Evolutionary conservation across 2,329 filamentous ascomycete genomes (phyloP).

Genomic region (Sarocladium brachiariae): DNA sequence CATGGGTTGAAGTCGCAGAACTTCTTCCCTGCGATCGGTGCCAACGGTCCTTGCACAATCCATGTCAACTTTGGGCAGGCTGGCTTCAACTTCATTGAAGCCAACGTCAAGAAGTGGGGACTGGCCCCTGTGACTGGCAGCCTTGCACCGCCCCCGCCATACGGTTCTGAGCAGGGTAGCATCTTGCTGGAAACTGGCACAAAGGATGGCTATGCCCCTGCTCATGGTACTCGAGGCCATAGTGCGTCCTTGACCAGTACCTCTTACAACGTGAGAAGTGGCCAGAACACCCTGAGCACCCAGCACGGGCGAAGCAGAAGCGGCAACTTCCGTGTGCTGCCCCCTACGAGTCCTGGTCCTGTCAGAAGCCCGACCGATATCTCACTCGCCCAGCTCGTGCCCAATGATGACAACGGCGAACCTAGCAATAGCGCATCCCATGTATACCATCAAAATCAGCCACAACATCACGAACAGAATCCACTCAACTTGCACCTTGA

Average conservation of each 20-base stretch:
- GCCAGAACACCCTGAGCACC: slow-evolving; percentile 38
- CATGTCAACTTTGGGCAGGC: slow-evolving; percentile 98
- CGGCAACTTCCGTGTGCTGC: slow-evolving; percentile 67
- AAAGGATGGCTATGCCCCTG: slow-evolving; percentile 49
- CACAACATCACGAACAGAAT: slow-evolving; percentile 28
- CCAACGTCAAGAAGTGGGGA: slow-evolving; percentile 99
- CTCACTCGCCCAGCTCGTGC: slow-evolving; percentile 79
- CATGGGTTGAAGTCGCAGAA: slow-evolving; percentile 93
- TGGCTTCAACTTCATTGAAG: slow-evolving; percentile 98
- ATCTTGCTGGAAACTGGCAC: slow-evolving; percentile 84
- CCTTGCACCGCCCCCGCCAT: slow-evolving; percentile 88
- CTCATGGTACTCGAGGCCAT: slow-evolving; percentile 32
- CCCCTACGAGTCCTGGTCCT: slow-evolving; percentile 81
- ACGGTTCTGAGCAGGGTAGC: slow-evolving; percentile 93
- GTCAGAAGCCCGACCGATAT: slow-evolving; percentile 92
- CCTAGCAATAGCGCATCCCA: slow-evolving; percentile 22
- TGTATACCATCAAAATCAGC: slow-evolving; percentile 12
- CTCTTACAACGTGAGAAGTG: slow-evolving; percentile 33
- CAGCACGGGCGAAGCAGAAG: slow-evolving; percentile 69
- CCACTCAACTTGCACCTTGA: slow-evolving; percentile 37
- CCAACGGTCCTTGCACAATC: slow-evolving; percentile 84
- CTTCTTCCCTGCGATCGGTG: slow-evolving; percentile 95
- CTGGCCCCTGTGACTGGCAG: slow-evolving; percentile 93
- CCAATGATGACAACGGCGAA: slow-evolving; percentile 64
- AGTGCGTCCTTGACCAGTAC: slow-evolving; percentile 36